phyloP scores from a whole-genome alignment of 2,329 filamentous ascomycete genomes.

The Pseudogymnoascus sp. region DNA sequence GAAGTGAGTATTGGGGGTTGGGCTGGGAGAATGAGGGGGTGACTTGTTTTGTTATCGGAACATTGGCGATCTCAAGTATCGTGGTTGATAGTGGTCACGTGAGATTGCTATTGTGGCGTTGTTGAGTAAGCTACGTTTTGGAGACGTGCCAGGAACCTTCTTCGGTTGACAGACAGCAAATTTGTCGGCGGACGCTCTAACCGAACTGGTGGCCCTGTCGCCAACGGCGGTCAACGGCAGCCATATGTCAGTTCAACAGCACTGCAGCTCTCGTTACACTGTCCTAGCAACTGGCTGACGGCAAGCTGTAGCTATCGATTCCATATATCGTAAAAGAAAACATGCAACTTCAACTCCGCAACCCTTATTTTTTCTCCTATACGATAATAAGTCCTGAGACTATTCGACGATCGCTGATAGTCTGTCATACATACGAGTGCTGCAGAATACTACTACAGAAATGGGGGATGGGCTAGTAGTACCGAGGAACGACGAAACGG shows the following conservation, averaged over 20 bases:
- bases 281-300: background rate
- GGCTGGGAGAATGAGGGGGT: slow-evolving; percentile 4
- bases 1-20: background rate
- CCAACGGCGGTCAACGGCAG: background rate
- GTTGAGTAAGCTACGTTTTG: background rate
- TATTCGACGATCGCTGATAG: background rate
- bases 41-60: slow-evolving; percentile 5
- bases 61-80: slow-evolving; percentile 7
- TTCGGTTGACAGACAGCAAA: background rate
- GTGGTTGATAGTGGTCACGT: background rate
- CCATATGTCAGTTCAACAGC: background rate
- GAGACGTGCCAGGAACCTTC: background rate
- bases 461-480: background rate
- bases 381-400: background rate
- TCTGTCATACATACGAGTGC: slow-evolving; percentile 1
- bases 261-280: background rate
- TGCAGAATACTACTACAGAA: background rate
- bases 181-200: background rate
- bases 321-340: background rate
- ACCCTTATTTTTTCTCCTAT: background rate
- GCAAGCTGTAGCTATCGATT: background rate
- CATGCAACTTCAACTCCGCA: no score
- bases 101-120: background rate
- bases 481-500: background rate
- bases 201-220: background rate